phyloP scores from a whole-genome alignment of 169 alveolate species.

The Cyclospora cayetanensis region DNA sequence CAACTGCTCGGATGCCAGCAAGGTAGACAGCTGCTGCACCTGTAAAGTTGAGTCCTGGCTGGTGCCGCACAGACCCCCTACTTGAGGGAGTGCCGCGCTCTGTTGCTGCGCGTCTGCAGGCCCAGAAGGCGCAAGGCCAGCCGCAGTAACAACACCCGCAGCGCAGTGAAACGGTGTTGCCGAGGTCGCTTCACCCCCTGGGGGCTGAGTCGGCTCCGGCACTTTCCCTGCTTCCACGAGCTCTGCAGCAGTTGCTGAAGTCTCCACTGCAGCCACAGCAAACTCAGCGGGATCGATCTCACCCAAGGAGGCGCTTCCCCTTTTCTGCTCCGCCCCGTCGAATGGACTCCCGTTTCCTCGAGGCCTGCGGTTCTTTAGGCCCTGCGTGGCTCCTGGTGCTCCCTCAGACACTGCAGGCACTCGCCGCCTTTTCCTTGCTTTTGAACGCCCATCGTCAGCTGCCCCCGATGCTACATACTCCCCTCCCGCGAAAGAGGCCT shows the following conservation, averaged over 20 bases:
- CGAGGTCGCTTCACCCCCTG: not conserved
- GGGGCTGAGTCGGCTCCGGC: not conserved
- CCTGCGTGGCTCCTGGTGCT: not conserved
- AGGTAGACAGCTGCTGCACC: constrained; percentile 1
- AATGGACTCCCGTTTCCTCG: not conserved
- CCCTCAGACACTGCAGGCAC: not conserved
- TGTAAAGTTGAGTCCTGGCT: not conserved
- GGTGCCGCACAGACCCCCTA: not conserved
- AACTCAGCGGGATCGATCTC: not conserved
- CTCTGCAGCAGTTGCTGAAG: not conserved
- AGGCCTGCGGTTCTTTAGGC: not conserved
- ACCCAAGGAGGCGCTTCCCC: not conserved
- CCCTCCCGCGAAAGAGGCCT: not conserved
- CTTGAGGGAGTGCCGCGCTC: not conserved
- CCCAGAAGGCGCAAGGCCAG: not conserved
- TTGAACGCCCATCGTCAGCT: not conserved
- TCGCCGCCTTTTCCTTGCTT: constrained; percentile 11
- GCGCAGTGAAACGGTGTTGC: not conserved
- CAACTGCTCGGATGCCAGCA: not conserved
- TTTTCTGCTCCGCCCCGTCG: not conserved
- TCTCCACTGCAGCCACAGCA: not conserved
- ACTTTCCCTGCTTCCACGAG: not conserved
- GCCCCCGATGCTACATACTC: not conserved
- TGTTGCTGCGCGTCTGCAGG: not conserved
- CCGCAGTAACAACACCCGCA: no score